phyloP scores from a whole-genome alignment of 2,329 filamentous ascomycete genomes.

The Neonectria punicea region DNA sequence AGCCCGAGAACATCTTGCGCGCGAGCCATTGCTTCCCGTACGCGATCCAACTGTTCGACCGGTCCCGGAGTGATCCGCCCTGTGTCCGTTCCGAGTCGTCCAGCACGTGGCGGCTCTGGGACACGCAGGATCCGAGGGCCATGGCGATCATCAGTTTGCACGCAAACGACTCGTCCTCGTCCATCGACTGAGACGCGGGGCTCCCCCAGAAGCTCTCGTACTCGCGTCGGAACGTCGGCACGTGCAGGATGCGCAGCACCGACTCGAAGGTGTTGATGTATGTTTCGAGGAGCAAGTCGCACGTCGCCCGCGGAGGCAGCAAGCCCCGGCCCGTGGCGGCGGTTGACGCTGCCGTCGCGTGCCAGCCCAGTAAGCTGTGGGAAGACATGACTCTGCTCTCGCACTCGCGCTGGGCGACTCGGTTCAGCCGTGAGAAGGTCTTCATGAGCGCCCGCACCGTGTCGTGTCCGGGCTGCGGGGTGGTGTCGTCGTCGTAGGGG shows the following conservation, averaged over 20 bases:
- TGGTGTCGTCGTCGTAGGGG: not conserved
- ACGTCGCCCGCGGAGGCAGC: constrained; percentile 41
- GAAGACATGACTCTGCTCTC: constrained; percentile 10
- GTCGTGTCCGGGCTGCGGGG: not conserved
- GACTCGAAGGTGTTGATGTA: constrained; percentile 64
- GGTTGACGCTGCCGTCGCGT: not conserved
- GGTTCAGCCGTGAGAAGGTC: constrained; percentile 7
- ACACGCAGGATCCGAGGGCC: constrained; percentile 58
- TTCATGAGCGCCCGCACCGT: constrained; percentile 14
- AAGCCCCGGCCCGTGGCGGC: constrained; percentile 6
- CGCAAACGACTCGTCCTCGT: constrained; percentile 16
- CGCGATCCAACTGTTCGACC: constrained; percentile 36
- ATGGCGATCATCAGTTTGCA: constrained; percentile 64
- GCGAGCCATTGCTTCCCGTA: constrained; percentile 38
- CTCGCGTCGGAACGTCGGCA: constrained; percentile 60
- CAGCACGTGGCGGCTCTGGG: constrained; percentile 9
- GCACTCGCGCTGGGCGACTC: constrained; percentile 3
- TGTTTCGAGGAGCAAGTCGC: constrained; percentile 55
- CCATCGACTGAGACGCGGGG: constrained; percentile 51
- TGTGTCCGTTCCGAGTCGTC: constrained; percentile 6
- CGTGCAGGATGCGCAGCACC: constrained; percentile 63
- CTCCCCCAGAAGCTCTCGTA: constrained; percentile 56
- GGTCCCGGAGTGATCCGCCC: constrained; percentile 38
- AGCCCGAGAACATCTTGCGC: constrained; percentile 12
- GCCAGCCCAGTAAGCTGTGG: constrained; percentile 10